These are phyloP conservation scores for Secale cereale DNA, from an alignment of 176 grass and related monocot genomes.

Conservation along the genomic window DNA sequence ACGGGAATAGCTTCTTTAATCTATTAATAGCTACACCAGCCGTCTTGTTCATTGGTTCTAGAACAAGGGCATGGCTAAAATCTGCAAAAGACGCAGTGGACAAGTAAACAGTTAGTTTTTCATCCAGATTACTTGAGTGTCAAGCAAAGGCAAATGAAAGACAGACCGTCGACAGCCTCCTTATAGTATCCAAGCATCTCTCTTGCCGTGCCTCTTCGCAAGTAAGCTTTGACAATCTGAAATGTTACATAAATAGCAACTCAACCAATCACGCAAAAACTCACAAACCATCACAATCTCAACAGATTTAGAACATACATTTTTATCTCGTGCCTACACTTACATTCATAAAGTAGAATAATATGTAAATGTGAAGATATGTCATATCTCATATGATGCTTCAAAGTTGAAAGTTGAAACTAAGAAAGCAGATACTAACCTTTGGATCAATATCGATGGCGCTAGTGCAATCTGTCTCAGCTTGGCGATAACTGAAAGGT, in stretches of 20 bases:
- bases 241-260: background rate
- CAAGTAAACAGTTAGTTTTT: background rate
- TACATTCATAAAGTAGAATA: background rate
- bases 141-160: slow-evolving; percentile 4
- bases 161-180: slow-evolving; percentile 84
- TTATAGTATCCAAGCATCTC: slow-evolving; percentile 96
- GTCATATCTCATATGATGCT: background rate
- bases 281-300: background rate
- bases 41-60: slow-evolving; percentile 95
- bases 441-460: slow-evolving; percentile 92
- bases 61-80: slow-evolving; percentile 90
- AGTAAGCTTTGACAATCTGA: slow-evolving; percentile 95
- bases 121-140: background rate
- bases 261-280: background rate
- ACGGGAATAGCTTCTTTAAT: slow-evolving; percentile 89
- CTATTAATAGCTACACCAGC: slow-evolving; percentile 65
- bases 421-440: slow-evolving; percentile 40
- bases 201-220: slow-evolving; percentile 87
- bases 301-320: background rate
- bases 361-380: background rate
- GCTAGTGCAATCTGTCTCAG: slow-evolving; percentile 84
- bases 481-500: slow-evolving; percentile 82
- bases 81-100: slow-evolving; percentile 56
- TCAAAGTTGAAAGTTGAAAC: slow-evolving; percentile 4
- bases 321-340: background rate